Evolutionary conservation across 768 basidiomycete species (phyloP).

Genomic region (Phylloporus arenicola): DNA sequence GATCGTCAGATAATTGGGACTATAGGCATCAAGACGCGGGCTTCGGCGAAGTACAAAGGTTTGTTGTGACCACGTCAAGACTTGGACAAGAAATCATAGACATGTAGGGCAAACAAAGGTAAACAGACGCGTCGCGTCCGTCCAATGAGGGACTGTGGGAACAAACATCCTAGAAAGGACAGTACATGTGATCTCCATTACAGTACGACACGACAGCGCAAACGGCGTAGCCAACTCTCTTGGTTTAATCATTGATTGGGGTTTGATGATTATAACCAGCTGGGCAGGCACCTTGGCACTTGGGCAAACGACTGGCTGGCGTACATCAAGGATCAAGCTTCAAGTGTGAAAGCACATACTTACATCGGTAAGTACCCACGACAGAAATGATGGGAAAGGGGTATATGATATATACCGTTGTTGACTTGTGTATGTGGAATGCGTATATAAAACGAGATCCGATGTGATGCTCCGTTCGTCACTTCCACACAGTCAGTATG

Average conservation of each 20-base stretch:
- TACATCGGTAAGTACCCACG: too few species aligned
- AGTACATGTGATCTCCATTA: too few species aligned
- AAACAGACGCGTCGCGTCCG: conserved; percentile 31
- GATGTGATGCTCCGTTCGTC: background rate
- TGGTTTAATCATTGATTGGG: too few species aligned
- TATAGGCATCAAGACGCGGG: conserved; percentile 1
- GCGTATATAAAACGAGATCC: background rate
- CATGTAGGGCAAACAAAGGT: conserved; percentile 18
- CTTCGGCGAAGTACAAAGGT: background rate
- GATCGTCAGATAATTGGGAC: background rate
- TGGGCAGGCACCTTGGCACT: too few species aligned
- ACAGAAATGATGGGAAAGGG: too few species aligned
- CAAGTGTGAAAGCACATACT: too few species aligned
- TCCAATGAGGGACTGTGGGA: background rate
- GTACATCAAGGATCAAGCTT: too few species aligned
- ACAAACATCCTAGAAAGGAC: too few species aligned
- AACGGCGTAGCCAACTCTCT: too few species aligned
- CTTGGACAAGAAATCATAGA: background rate
- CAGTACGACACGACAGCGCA: too few species aligned
- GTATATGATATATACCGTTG: background rate
- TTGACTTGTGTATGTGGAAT: background rate
- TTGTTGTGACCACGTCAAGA: background rate
- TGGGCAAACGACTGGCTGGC: too few species aligned
- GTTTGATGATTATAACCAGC: too few species aligned
- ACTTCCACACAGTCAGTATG: conserved; percentile 7